These are phyloP conservation scores for Hydnum rufescens DNA, from an alignment of 768 basidiomycete genomes.

Conservation along the genomic window DNA sequence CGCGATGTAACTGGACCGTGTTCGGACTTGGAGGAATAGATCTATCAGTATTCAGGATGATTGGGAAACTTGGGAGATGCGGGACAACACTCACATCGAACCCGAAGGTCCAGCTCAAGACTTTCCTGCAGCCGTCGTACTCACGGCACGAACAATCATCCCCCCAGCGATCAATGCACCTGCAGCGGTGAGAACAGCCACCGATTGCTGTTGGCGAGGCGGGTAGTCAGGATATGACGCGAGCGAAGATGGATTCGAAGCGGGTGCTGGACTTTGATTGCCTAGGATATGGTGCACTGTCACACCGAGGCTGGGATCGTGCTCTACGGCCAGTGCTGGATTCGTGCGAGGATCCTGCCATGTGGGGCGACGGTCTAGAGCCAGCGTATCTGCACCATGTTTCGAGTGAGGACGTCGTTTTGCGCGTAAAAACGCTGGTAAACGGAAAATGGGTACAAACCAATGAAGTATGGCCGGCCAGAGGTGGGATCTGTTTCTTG, in stretches of 20 bases:
- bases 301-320: neutral
- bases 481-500: neutral
- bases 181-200: neutral
- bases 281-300: neutral
- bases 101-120: no score
- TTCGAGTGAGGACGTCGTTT: neutral
- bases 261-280: neutral
- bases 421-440: neutral
- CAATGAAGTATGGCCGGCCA: neutral
- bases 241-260: neutral
- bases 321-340: neutral
- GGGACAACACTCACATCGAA: no score
- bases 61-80: no score
- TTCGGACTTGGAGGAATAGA: no score
- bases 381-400: neutral
- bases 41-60: no score
- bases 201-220: neutral
- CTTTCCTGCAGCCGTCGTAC: no score
- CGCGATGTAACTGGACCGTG: no score
- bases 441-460: neutral
- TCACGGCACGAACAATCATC: neutral
- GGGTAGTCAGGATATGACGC: neutral
- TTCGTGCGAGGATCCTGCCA: neutral
- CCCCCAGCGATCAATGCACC: neutral
- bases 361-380: neutral